Base-by-base conservation (phyloP, 2,329 filamentous ascomycete genomes). In the Lachnellula arida region DNA sequence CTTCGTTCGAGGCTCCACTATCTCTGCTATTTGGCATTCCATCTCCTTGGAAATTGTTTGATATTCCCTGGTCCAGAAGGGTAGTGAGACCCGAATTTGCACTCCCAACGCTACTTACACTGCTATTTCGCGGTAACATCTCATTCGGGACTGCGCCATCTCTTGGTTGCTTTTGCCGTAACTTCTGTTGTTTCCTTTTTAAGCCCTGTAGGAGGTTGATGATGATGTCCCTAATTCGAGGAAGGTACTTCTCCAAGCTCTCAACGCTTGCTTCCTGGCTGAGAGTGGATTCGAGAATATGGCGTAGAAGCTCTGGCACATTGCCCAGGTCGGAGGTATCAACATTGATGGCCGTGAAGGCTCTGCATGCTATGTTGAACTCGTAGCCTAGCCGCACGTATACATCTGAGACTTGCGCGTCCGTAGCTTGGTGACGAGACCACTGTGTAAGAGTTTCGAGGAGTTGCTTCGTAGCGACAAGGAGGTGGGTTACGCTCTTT, bases 291-390 rank as follows among this genome's bases (percentile, higher is more conserved):
- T 99, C 94, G 53, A 99, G 81, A 55, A 99, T 97, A 57, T 86
- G 86, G 65, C 94, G 86, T 60, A 99, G 76, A 57, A 92, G 78
- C 71, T 99, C 94, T 5, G 94, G 94, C 2, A 99, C 94, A 65
- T 96, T 96, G 55, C 94, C 94, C 12, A 99, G 80, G 72, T 99
- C 94, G 25, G 85, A 84, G 1, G 92, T 97, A 68, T 99, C 94
- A 60, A 99, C 94, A 60, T 95, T 94, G 68, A 99, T 99, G 56
- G 92, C 91, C 67, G 90, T 91, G 74, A 99, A 99, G 59, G 94
- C 93, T 54, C 94, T 88, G 73, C 93, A 97, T 28, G 94, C 94
- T 77, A 99, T 94, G 74, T 99, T 99, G 80, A 99, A 99, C 74
- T 99, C 94, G 74, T 99, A 99, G 47, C 94, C 94, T 59, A 99